Evolutionary conservation across 768 basidiomycete species (phyloP), one percentile per base, ranked within the genome.

Genomic region (Boletus sp.): DNA sequence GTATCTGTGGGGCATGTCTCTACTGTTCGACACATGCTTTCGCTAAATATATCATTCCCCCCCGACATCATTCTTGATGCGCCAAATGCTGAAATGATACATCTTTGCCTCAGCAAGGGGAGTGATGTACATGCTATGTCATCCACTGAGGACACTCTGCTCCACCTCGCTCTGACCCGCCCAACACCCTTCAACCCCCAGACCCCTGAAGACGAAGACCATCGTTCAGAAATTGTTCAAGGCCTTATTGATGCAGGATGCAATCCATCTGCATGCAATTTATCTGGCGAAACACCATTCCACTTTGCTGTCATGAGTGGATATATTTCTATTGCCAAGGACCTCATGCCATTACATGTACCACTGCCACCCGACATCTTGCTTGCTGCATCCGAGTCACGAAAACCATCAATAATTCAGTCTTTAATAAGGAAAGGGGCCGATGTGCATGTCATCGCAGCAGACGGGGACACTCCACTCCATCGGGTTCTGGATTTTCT

Each of bases 241-340:
- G 21, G 48, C 17, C 51, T 63, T 13, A 7, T 51, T 4, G 35
- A 46, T 29, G 56, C 61, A 0, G 61, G 61, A 11, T 59, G 61
- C 17, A n/a, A 50, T 25, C 43, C 52, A 11, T 47, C 39, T n/a
- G 2, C 6, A 4, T 7, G 5, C 10, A 51, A 61, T 8, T 17
- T 32, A 1, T 17, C 11, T 17, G 41, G 45, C 3, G 6, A 44
- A 19, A 57, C 51, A 1, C 19, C 49, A 0, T 37, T 61, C 0
- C 48, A 53, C 11, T 23, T 35, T n/a, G 59, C 54, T 0, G 35
- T 14, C 7, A 5, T 1, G 9, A 0, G 1, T 5, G 49, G 49
- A 32, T 30, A 19, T n/a, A 0, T 42, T 5, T 37, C 52, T 3
- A 3, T 62, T 1, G 25, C 32, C 14, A 27, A 51, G 2, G 44